Evolutionary conservation across 1,284 basidiomycete species (phyloP).

Genomic region (Ganoderma resinaceum): DNA sequence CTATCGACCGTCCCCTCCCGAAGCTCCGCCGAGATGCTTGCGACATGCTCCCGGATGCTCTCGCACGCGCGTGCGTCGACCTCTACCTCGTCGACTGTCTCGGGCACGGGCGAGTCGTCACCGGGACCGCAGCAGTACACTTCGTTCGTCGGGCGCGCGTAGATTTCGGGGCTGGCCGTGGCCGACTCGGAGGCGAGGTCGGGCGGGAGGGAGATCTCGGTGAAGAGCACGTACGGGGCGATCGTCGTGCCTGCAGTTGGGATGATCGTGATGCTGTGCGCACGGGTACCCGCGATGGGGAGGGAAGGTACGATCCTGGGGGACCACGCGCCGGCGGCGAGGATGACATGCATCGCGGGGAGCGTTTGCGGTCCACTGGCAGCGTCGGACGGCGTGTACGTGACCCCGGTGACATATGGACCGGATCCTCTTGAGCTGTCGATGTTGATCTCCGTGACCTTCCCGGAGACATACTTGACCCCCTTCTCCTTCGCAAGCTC

Average conservation of each 20-base stretch:
- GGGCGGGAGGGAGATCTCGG: constrained; percentile 55
- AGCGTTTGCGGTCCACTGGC: constrained; percentile 41
- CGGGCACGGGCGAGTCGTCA: constrained; percentile 64
- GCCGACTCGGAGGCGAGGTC: constrained; percentile 10
- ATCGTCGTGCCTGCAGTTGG: constrained; percentile 51
- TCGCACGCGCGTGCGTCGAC: constrained; percentile 63
- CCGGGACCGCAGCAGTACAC: constrained; percentile 76
- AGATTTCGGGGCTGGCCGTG: constrained; percentile 66
- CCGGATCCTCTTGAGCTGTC: constrained; percentile 36
- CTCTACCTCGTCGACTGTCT: constrained; percentile 65
- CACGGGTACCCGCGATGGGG: constrained; percentile 65
- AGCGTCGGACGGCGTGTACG: constrained; percentile 46
- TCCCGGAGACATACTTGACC: constrained; percentile 51
- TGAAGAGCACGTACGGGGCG: constrained; percentile 72
- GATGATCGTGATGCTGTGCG: constrained; percentile 70
- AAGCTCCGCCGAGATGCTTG: constrained; percentile 63
- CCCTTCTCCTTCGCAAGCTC: constrained; percentile 67
- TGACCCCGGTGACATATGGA: constrained; percentile 57
- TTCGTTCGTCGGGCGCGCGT: constrained; percentile 71
- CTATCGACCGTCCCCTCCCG: constrained; percentile 55
- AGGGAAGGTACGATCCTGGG: constrained; percentile 58
- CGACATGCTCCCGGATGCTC: constrained; percentile 57
- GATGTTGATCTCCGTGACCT: constrained; percentile 51
- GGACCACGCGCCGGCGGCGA: constrained; percentile 92
- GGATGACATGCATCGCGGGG: constrained; percentile 69